phyloP scores from a whole-genome alignment of 495 filamentous ascomycete genomes.

The Trichoderma reesei region DNA sequence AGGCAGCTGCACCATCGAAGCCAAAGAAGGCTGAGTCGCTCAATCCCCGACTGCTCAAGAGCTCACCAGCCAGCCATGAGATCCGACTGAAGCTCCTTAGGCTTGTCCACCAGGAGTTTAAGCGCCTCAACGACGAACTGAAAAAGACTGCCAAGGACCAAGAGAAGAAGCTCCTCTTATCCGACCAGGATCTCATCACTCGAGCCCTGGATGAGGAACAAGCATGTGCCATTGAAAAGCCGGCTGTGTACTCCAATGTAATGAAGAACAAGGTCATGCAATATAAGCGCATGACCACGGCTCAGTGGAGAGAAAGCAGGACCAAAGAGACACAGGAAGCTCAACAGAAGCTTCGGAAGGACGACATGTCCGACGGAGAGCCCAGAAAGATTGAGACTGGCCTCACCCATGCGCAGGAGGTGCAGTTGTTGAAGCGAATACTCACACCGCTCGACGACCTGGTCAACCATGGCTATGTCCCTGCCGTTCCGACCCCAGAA shows the following conservation, averaged over 20 bases:
- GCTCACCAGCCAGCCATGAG: conserved; percentile 59
- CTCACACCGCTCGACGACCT: conserved; percentile 50
- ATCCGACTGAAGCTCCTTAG: conserved; percentile 57
- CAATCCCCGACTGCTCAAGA: conserved; percentile 70
- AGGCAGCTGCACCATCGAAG: conserved; percentile 3
- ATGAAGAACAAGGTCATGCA: conserved; percentile 68
- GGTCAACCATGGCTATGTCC: conserved; percentile 64
- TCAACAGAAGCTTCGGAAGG: conserved; percentile 12
- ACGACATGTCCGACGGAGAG: conserved; percentile 19
- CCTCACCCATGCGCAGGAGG: conserved; percentile 55
- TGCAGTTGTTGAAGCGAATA: conserved; percentile 50
- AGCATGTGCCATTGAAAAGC: conserved; percentile 54
- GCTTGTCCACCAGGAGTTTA: conserved; percentile 64
- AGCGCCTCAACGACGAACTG: conserved; percentile 57
- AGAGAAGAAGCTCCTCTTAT: conserved; percentile 44
- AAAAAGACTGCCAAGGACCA: conserved; percentile 38
- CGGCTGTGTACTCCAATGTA: conserved; percentile 64
- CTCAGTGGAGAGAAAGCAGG: conserved; percentile 53
- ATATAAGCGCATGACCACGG: conserved; percentile 59
- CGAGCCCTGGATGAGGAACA: conserved; percentile 82
- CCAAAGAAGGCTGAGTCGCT: conserved; percentile 43
- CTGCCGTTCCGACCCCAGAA: conserved; percentile 45
- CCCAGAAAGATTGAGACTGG: conserved; percentile 54
- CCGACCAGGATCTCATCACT: conserved; percentile 59
- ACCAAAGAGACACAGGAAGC: conserved; percentile 23